A percentile compares a stretch with the other conserved stretches of the same genome.
phyloP scores from a whole-genome alignment of 108 stramenopile genomes.

The Ochromonas danica region DNA sequence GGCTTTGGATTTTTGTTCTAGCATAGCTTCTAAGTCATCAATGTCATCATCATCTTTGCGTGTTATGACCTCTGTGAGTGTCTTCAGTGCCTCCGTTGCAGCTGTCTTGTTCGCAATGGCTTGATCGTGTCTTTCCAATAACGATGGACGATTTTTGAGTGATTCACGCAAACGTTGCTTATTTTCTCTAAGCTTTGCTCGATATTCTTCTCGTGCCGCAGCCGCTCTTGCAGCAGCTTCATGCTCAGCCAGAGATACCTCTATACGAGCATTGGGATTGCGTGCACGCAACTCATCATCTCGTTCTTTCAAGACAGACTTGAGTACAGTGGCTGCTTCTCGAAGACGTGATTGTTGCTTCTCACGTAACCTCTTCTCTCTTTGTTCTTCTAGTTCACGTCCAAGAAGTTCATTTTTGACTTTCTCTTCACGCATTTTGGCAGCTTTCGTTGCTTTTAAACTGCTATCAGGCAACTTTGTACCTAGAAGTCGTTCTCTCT shows the following conservation, averaged over 20 bases:
- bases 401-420: neutral
- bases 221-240: neutral
- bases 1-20: neutral
- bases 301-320: neutral
- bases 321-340: neutral
- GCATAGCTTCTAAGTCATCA: neutral
- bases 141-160: neutral
- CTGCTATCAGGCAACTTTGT: neutral
- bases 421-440: neutral
- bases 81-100: neutral
- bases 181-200: slow-evolving; percentile 1
- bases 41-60: neutral
- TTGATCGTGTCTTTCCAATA: neutral
- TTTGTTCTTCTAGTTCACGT: neutral
- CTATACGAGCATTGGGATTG: neutral
- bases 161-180: neutral
- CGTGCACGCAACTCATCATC: neutral
- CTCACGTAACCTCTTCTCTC: neutral
- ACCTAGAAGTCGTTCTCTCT: neutral
- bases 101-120: neutral
- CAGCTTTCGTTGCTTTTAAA: neutral
- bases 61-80: neutral
- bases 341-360: neutral
- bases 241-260: neutral
- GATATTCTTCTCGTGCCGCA: slow-evolving; percentile 3